Conservation (phyloP, 805 yeast species). For the Saccharomyces mikatae region DNA sequence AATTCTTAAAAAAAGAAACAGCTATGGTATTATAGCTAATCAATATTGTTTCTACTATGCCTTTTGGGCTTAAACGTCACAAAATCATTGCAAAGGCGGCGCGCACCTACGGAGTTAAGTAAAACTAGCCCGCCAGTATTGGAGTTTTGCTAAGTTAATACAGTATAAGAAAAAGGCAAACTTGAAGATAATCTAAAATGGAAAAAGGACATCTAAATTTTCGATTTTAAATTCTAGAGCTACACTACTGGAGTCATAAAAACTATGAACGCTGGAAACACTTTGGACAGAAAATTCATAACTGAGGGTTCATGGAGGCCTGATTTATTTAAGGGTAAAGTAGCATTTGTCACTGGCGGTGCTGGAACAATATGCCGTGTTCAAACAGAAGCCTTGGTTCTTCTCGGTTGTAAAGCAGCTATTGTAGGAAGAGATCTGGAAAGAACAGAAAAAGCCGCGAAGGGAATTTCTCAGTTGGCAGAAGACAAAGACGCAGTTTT, state of each 20-base stretch:
- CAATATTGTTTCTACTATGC: neutral
- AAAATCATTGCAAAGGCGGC: neutral
- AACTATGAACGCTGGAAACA: slow-evolving; percentile 16
- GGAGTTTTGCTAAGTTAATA: neutral
- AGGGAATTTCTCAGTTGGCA: slow-evolving; percentile 45
- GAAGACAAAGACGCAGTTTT: slow-evolving; percentile 53
- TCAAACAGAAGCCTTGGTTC: slow-evolving; percentile 76
- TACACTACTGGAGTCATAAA: neutral
- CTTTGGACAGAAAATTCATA: slow-evolving; percentile 26
- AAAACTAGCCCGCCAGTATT: neutral
- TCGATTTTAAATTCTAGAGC: neutral
- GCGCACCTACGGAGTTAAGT: neutral
- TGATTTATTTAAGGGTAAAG: slow-evolving; percentile 72
- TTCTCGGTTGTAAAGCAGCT: slow-evolving; percentile 80
- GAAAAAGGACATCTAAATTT: neutral
- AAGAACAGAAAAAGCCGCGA: slow-evolving; percentile 61
- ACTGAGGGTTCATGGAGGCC: slow-evolving; percentile 39
- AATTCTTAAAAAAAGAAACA: neutral
- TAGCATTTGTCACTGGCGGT: slow-evolving; percentile 89
- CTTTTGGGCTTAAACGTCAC: neutral
- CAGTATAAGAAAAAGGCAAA: neutral
- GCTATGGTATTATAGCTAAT: neutral
- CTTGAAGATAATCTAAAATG: neutral
- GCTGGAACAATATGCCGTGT: slow-evolving; percentile 93
- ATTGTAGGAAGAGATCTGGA: slow-evolving; percentile 70